These are phyloP conservation scores for Thielaviopsis punctulata DNA, from an alignment of 2,329 filamentous ascomycete genomes.

Conservation along the genomic window DNA sequence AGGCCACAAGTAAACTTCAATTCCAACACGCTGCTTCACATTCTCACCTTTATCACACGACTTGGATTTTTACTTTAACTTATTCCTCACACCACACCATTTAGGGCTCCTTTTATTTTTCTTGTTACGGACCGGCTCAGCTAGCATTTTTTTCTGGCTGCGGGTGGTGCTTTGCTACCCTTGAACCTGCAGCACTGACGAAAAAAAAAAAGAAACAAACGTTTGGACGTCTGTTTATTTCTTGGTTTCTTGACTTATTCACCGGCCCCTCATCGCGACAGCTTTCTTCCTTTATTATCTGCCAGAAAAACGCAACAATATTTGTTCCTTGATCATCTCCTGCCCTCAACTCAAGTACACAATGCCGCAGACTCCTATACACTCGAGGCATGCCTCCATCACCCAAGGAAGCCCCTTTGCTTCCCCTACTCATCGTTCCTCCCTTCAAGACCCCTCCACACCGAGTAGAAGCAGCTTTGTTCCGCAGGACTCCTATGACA, in stretches of 20 bases:
- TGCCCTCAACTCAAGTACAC: neutral
- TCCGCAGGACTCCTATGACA: conserved; percentile 30
- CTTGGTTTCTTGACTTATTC: neutral
- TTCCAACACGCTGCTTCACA: neutral
- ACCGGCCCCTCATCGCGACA: neutral
- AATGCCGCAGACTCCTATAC: conserved; percentile 38
- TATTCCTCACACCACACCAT: neutral
- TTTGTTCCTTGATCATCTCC: neutral
- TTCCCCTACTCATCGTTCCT: conserved; percentile 23
- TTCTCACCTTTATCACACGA: neutral
- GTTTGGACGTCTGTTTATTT: neutral
- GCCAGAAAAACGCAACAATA: neutral
- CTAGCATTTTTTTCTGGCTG: neutral
- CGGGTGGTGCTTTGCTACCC: neutral
- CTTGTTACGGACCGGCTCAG: neutral
- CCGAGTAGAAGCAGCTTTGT: conserved; percentile 31
- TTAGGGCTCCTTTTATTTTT: neutral
- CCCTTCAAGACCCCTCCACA: conserved; percentile 31
- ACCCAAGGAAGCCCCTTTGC: conserved; percentile 23
- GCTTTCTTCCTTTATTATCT: neutral
- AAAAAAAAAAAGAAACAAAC: neutral
- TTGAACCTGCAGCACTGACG: neutral
- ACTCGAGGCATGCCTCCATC: conserved; percentile 40
- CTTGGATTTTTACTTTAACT: neutral
- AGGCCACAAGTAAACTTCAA: neutral